Base-by-base conservation (phyloP, 768 basidiomycete species). In the Lentinula raphanica region DNA sequence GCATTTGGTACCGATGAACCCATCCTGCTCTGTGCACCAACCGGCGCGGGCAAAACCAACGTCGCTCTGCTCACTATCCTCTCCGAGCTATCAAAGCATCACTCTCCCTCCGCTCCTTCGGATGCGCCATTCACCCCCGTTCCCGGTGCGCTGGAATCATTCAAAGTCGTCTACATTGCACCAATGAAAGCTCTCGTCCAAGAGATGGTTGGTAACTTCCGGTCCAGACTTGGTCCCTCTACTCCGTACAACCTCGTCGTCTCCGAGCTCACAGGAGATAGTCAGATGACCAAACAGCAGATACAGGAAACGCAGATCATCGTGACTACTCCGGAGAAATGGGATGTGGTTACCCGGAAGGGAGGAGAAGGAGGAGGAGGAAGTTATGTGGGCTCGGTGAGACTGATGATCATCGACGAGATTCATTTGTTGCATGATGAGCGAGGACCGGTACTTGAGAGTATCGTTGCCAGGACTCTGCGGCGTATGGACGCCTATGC, bases 151-250 rank as follows among this genome's bases (percentile, higher is more conserved):
- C 32, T 87, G 91, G 60, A 76, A 89, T 0, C n/a, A n/a, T 97
- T 98, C 84, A 99, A 99, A 74, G 90, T 97, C 56, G 86, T 99
- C 63, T 99, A 98, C 69, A 85, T 99, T 53, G 96, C 97, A 0
- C 97, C 96, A 3, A 99, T 99, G 97, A 99, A 99, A 71, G 97
- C 96, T 3, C 83, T 99, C 58, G 96, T 99, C 0, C 96, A 98
- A 68, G 97, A 99, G 72, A 94, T 96, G 88, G 97, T 98, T 59
- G 92, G 93, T 62, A 96, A 95, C 69, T 99, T 99, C 67, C 80
- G 81, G 32, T 75, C 83, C 7, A 88, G 96, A 3, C 84, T 99
- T 45, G 71, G 71, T 1, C 28, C 45, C n/a, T 29, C 21, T 38
- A 49, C 45, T 11, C 70, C 76, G 0, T 87, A 79, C 66, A 90